Percentiles rank a stretch among this genome's conserved stretches.
These are phyloP conservation scores for Limtongia smithiae DNA, from an alignment of 805 yeast genomes.

Conservation along the genomic window DNA sequence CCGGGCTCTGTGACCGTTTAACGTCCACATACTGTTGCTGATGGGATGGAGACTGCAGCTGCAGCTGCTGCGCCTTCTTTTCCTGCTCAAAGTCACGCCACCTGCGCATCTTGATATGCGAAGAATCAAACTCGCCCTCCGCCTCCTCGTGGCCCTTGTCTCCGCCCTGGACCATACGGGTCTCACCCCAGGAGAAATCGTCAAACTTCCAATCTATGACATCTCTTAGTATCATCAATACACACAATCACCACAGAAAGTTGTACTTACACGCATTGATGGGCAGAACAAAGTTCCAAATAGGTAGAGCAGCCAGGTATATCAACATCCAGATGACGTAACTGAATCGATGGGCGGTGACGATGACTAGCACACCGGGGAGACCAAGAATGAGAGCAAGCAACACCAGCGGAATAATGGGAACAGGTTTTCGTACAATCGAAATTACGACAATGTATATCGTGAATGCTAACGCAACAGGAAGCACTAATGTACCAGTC, in stretches of 20 bases:
- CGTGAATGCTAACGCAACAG: conserved; percentile 82
- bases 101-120: conserved; percentile 81
- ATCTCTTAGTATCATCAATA: not conserved
- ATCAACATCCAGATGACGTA: conserved; percentile 77
- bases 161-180: conserved; percentile 71
- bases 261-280: conserved; percentile 43
- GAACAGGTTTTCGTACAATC: conserved; percentile 71
- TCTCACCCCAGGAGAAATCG: conserved; percentile 96
- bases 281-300: conserved; percentile 90
- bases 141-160: conserved; percentile 63
- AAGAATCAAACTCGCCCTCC: conserved; percentile 85
- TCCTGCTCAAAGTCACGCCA: conserved; percentile 93
- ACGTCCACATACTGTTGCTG: not conserved
- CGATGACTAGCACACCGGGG: conserved; percentile 75
- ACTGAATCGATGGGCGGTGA: conserved; percentile 71
- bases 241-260: not conserved
- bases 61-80: conserved; percentile 5
- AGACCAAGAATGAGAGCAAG: conserved; percentile 78
- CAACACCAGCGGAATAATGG: conserved; percentile 68
- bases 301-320: conserved; percentile 75
- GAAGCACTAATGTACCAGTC: conserved; percentile 82
- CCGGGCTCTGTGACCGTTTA: conserved; percentile 7
- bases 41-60: not conserved
- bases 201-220: conserved; percentile 88
- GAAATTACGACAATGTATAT: conserved; percentile 72